A percentile compares a stretch with the other conserved stretches of the same genome.
phyloP scores from a whole-genome alignment of 1,284 basidiomycete genomes.

The Puccinia triticina region DNA sequence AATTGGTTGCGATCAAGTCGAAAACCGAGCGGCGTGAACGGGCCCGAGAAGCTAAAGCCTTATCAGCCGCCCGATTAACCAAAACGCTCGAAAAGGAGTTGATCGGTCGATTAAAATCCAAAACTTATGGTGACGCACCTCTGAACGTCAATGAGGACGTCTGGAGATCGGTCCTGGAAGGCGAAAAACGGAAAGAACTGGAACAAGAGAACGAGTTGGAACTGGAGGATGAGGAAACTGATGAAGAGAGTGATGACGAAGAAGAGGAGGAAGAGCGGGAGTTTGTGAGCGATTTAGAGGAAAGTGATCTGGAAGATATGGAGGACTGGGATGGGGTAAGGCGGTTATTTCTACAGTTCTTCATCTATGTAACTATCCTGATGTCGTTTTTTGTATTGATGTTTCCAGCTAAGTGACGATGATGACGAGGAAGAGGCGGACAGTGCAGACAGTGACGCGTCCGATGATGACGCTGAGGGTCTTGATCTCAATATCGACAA shows the following conservation, averaged over 20 bases:
- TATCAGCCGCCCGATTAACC: slow-evolving; percentile 90
- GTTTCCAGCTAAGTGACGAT: neutral
- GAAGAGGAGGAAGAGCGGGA: slow-evolving; percentile 69
- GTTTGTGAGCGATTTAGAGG: slow-evolving; percentile 80
- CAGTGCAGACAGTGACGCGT: neutral
- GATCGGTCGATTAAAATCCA: slow-evolving; percentile 88
- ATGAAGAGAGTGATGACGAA: slow-evolving; percentile 62
- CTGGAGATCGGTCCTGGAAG: slow-evolving; percentile 85
- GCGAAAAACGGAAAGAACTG: slow-evolving; percentile 63
- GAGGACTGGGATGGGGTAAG: slow-evolving; percentile 44
- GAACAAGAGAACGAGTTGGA: slow-evolving; percentile 55
- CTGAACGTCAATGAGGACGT: slow-evolving; percentile 98
- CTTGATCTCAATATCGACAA: slow-evolving; percentile 36
- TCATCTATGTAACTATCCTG: neutral
- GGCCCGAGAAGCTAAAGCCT: slow-evolving; percentile 89
- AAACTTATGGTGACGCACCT: slow-evolving; percentile 96
- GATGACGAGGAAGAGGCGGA: neutral
- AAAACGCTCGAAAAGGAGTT: slow-evolving; percentile 94
- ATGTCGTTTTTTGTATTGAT: neutral
- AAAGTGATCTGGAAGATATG: slow-evolving; percentile 52
- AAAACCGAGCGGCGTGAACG: slow-evolving; percentile 94
- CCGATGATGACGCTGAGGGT: slow-evolving; percentile 17
- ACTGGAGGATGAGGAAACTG: slow-evolving; percentile 63
- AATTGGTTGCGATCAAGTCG: slow-evolving; percentile 92
- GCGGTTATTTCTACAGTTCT: neutral